Base-by-base conservation (phyloP, 2,329 filamentous ascomycete species). In the Fusarium sp. region DNA sequence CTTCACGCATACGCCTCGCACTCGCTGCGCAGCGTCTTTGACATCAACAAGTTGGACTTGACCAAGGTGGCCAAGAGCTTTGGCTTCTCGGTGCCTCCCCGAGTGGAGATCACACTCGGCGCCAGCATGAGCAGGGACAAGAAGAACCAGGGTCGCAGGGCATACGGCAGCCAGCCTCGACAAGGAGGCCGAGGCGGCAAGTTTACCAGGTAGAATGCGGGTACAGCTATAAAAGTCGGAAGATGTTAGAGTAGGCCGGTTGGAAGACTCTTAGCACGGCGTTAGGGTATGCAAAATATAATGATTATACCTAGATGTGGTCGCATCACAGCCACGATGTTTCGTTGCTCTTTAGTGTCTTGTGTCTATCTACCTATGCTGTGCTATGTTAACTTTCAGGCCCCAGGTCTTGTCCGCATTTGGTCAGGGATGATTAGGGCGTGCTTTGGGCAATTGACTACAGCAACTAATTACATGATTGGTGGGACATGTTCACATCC, bases 1-100 rank as follows among this genome's bases (percentile, higher is more conserved):
- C 89, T 99, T 27, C 95, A 98, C 82, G 96, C 97, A 0, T 99
- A 99, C 81, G 95, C 96, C 25, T 95, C 92, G 68, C 97, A 87
- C 80, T 86, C 85, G 67, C 82, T 87, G 71, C 84, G 85, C 65
- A 85, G 85, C 64, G 85, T 87, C 20, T 97, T 96, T 80, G 93
- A 97, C 80, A 92, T 97, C 70, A 90, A 95, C 83, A 95, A 95
- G 82, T 87, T 97, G 10, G 94, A 97, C 81, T 86, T 97, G 32
- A 89, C 93, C 79, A 96, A 95, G 85, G 91, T 97, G 11, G 93
- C 94, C 54, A 95, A 94, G 87, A 90, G 91, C 76, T 97, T 97
- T 80, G 94, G 94, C 0, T 97, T 97, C 84, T 84, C 88, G 5
- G 91, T 92, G 6, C 94, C 94, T 48, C 94, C 94, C 4, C 87